A percentile compares a stretch with the other conserved stretches of the same genome.
phyloP scores from a whole-genome alignment of 78 protist genomes.

The Neovahlkampfia damariscottae region DNA sequence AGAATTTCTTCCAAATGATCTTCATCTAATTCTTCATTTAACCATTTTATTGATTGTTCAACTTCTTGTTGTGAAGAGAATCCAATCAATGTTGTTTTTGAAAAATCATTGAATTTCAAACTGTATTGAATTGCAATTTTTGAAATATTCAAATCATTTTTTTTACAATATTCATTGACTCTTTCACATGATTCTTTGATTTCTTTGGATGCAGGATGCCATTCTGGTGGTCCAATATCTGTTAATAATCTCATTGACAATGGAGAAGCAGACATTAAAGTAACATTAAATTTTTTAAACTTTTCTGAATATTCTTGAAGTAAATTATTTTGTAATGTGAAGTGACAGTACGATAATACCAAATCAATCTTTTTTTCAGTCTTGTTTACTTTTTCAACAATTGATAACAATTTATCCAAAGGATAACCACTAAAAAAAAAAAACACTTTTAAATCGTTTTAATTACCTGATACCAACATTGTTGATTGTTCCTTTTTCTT shows the following conservation, averaged over 20 bases:
- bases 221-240: conserved; percentile 4
- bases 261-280: conserved; percentile 16
- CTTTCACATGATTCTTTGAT: conserved; percentile 2
- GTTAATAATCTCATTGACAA: conserved; percentile 24
- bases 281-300: background rate
- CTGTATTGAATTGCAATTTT: conserved; percentile 9
- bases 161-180: background rate
- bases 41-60: too few relatives aligned
- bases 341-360: conserved; percentile 21
- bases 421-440: too few relatives aligned
- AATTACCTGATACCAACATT: conserved; percentile 25
- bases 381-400: background rate
- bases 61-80: too few relatives aligned
- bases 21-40: too few relatives aligned
- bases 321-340: conserved; percentile 6
- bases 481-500: conserved; percentile 9
- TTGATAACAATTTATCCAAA: background rate
- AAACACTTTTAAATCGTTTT: too few relatives aligned
- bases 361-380: background rate
- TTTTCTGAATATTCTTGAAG: background rate
- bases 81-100: too few relatives aligned
- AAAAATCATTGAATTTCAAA: too few relatives aligned
- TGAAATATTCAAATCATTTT: background rate
- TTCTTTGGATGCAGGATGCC: conserved; percentile 24
- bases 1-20: too few relatives aligned